phyloP scores from a whole-genome alignment of 2,329 filamentous ascomycete species.

The Arthrinium phaeospermum region DNA sequence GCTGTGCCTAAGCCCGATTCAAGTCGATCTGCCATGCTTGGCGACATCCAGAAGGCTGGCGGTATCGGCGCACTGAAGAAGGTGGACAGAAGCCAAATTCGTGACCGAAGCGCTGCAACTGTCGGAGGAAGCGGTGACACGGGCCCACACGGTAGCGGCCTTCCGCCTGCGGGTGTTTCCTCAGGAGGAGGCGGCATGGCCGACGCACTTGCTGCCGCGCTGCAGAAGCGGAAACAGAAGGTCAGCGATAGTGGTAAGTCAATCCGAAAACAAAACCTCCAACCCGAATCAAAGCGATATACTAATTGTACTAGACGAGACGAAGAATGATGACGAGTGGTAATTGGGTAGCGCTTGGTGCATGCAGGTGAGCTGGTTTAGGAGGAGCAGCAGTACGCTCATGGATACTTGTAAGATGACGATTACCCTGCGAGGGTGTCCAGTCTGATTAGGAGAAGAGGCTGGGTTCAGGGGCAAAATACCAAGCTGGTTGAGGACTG shows the following conservation, averaged over 20 bases:
- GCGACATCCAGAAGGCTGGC: slow-evolving; percentile 74
- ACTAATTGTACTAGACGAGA: slow-evolving; percentile 67
- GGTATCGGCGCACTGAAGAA: slow-evolving; percentile 75
- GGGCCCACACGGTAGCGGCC: slow-evolving; percentile 56
- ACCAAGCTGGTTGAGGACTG: background rate
- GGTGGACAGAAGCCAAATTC: slow-evolving; percentile 72
- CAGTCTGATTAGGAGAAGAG: background rate
- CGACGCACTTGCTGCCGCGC: slow-evolving; percentile 78
- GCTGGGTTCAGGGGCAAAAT: background rate
- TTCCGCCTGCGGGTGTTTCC: slow-evolving; percentile 58
- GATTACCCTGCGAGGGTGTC: background rate
- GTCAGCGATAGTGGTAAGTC: slow-evolving; percentile 92
- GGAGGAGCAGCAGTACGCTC: background rate
- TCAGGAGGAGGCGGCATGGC: slow-evolving; percentile 72
- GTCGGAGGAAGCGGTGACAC: slow-evolving; percentile 55
- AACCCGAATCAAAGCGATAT: background rate
- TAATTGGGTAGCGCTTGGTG: slow-evolving; percentile 36
- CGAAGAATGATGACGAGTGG: slow-evolving; percentile 81
- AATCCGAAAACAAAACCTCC: slow-evolving; percentile 12
- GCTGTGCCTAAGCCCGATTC: slow-evolving; percentile 48
- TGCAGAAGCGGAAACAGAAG: slow-evolving; percentile 88
- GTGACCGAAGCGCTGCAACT: slow-evolving; percentile 73
- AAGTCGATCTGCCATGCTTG: slow-evolving; percentile 66
- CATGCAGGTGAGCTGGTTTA: background rate
- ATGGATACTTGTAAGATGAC: background rate